Base-by-base conservation (phyloP, 23 red algal genomes). In the Agarophyton chilense region DNA sequence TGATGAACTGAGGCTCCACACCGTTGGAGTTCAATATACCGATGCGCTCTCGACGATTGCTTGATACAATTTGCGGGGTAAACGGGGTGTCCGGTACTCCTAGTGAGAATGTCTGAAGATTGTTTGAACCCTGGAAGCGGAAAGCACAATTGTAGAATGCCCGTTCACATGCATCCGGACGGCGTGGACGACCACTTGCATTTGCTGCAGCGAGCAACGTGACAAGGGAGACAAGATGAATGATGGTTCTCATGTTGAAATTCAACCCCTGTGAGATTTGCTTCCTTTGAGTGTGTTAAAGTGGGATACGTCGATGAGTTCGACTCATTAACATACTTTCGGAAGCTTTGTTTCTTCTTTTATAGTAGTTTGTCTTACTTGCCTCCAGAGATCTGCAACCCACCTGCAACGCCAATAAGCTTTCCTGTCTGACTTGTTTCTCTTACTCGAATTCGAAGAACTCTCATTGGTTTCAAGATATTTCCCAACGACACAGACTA, bases 21-120 rank as follows among this genome's bases (percentile, higher is more conserved):
- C 68, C 68, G 36, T 74, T 74, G 10, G 68, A 49, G 43, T 74
- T 74, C 2, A 49, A 6, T 6, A 74, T 49, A 19, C 68, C 68
- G 18, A 74, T 49, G 68, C 40, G 68, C 34, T 46, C 25, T 3
- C 68, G 13, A 9, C 2, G 41, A 26, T 10, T 16, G 12, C 5
- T 1, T 8, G 68, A 74, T 14, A 74, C 68, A 33, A 74, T 74
- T n/a, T 74, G 68, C 68, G 68, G 38, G 2, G 68, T 74, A 33
- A 74, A 74, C 0, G 68, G n/a, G 19, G 25, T 49, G 13, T 74
- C 68, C 1, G 68, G 3, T 2, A 29, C 40, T 74, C 68, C 68
- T 29, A 74, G 38, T 21, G 68, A 16, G 43, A 74, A 74, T 1
- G 68, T 28, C 68, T 74, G 68, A 74, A 74, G 68, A 21, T 0